phyloP scores from a whole-genome alignment of 306 rosid genomes.

The Phaseolus lunatus region DNA sequence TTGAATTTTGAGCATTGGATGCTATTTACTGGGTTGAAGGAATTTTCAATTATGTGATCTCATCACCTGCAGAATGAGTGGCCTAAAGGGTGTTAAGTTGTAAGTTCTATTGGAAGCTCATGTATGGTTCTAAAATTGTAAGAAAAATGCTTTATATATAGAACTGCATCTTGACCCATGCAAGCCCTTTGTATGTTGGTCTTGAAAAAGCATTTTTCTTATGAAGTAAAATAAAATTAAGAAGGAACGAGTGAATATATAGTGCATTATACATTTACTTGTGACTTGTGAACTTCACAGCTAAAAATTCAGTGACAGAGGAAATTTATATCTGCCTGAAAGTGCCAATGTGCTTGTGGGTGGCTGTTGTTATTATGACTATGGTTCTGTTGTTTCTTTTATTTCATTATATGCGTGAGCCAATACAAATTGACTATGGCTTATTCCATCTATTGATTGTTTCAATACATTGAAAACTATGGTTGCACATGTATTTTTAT shows the following conservation, averaged over 20 bases:
- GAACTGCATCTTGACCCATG: conserved; percentile 8
- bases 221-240: background rate
- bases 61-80: conserved; percentile 15
- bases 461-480: conserved; percentile 8
- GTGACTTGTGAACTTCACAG: background rate
- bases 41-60: background rate
- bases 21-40: conserved; percentile 17
- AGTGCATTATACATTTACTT: background rate
- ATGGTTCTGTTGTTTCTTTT: background rate
- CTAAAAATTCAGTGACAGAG: background rate
- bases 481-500: background rate
- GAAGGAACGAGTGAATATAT: conserved; percentile 6
- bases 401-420: background rate
- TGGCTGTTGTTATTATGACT: background rate
- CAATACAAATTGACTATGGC: conserved; percentile 6
- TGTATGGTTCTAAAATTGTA: background rate
- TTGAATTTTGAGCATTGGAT: background rate
- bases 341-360: background rate
- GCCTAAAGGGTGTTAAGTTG: background rate
- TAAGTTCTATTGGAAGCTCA: conserved; percentile 17
- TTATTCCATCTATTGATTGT: conserved; percentile 14
- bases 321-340: background rate
- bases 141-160: too few species aligned
- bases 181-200: background rate
- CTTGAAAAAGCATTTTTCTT: conserved; percentile 4